Evolutionary conservation across 2,329 filamentous ascomycete genomes (phyloP), one percentile per base, ranked within the genome.

Genomic region (Colletotrichum musae): DNA sequence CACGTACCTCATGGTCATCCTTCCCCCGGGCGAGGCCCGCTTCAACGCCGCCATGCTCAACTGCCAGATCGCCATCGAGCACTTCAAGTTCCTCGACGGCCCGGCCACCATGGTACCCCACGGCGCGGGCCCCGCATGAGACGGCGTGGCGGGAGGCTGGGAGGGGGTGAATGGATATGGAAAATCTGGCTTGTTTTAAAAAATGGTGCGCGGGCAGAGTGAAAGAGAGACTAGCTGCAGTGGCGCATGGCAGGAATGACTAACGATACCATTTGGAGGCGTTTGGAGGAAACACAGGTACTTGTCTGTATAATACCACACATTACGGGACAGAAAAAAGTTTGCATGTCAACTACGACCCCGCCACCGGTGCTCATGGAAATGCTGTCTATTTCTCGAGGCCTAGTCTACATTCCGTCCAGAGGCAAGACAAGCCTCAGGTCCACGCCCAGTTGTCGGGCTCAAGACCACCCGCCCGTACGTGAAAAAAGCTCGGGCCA

Each of bases 31-130:
- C 26, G 95, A 98, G 80, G 93, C 94, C 21, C 89, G 93, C 6
- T 97, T 97, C 84, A 98, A 98, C 75, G 91, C 93, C 61, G 95
- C 95, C 13, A 90, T 96, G 79, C 86, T 97, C 73, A 98, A 98
- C 78, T 96, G 95, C 73, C 91, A 94, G 80, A 92, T 97, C 68
- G 95, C 94, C 0, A 88, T 94, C 53, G 91, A 93, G 74, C 92
- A 93, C 73, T 98, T 98, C 78, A 89, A 88, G 76, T 89, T 89
- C 73, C 78, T 92, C 5, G 90, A 92, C 73, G 88, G 87, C 12
- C 82, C 76, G 39, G 79, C 58, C 52, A 74, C 59, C 72, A 75
- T 66, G 73, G 75, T 67, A 24, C 16, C 67, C 26, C 67, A 70
- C 1, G 51, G 39, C n/a, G 67, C 62, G 16, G 56, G 62, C 18